Percentiles rank a stretch among this genome's conserved stretches.
Conservation (phyloP, 345 rosid genomes). For the Moricandia arvensis region DNA sequence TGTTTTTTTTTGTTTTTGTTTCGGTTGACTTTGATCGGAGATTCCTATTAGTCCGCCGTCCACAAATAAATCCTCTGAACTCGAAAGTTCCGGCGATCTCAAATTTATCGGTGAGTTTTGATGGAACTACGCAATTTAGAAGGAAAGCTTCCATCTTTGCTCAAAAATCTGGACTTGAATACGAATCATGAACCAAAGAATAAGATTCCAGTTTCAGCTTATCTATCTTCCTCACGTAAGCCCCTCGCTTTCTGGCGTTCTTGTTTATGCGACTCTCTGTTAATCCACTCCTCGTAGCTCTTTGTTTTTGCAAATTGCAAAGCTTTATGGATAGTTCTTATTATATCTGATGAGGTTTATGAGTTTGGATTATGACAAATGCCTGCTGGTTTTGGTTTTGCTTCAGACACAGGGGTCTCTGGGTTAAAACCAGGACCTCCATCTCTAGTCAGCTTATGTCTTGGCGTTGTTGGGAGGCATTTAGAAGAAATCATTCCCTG, state of each 20-base stretch:
- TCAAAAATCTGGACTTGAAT: slow-evolving; percentile 49
- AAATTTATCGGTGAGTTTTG: background rate
- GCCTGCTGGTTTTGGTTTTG: background rate
- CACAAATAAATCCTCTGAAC: background rate
- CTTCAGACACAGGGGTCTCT: slow-evolving; percentile 37
- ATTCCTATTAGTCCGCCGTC: background rate
- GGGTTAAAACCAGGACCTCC: slow-evolving; percentile 48
- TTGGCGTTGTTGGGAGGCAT: slow-evolving; percentile 76
- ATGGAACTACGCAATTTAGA: slow-evolving; percentile 46
- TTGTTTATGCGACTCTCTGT: background rate
- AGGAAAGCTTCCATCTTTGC: slow-evolving; percentile 32
- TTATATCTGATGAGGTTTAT: background rate
- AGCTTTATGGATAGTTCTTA: background rate
- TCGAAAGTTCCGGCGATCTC: slow-evolving; percentile 13
- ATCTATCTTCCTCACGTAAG: slow-evolving; percentile 46
- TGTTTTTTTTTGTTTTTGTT: background rate
- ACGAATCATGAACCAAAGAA: slow-evolving; percentile 27
- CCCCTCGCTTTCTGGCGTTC: background rate
- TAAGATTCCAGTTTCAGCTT: slow-evolving; percentile 21
- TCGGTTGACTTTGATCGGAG: slow-evolving; percentile 5
- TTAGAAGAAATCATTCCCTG: slow-evolving; percentile 71
- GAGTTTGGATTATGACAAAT: background rate
- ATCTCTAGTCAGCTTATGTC: slow-evolving; percentile 67
- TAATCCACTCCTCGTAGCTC: background rate
- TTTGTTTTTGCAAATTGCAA: background rate